Evolutionary conservation across 768 basidiomycete species (phyloP), one percentile per base, ranked within the genome.

Genomic region (Leccinum subtestaceum): DNA sequence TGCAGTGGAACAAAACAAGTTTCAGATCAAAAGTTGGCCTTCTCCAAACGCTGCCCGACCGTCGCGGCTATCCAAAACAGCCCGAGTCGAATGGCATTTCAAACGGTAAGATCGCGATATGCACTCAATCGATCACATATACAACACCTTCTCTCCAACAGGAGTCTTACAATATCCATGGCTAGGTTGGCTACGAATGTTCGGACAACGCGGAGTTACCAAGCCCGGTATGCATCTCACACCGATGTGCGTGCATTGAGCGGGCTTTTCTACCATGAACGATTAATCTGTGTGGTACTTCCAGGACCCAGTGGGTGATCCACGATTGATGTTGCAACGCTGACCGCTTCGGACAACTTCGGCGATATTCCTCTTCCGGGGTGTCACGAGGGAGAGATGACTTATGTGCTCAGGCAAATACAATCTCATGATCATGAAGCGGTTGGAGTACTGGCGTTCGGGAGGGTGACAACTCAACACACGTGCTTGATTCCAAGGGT

Each of bases 21-120:
- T 56, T 62, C 60, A 55, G 54, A 29, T 60, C 51, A 29, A 52
- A 19, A 23, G 25, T 43, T 7, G 38, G 23, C 12, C 12, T 62
- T 57, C 55, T 55, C 43, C 38, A 46, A 50, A 56, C 19, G 53
- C 38, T 34, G 36, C 36, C 59, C 64, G 53, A 62, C 52, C 34
- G 36, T 60, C 63, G 58, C 49, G 52, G 48, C 36, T 53, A 48
- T 21, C 52, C n/a, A 27, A 60, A 27, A 49, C 19, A n/a, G 1
- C 45, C 45, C 34, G 12, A 34, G 34, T 46, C n/a, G 40, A 43
- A 43, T 43, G 40, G n/a, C 40, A 43, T 43, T 43, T 43, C 40
- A 43, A 43, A 43, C n/a, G n/a, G n/a, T 43, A 43, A 43, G 40
- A 43, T 43, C 40, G 40, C n/a, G 40, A 43, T 43, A 5, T 19